Base-by-base conservation (phyloP, 2,329 filamentous ascomycete species). In the Penicillium sp. region DNA sequence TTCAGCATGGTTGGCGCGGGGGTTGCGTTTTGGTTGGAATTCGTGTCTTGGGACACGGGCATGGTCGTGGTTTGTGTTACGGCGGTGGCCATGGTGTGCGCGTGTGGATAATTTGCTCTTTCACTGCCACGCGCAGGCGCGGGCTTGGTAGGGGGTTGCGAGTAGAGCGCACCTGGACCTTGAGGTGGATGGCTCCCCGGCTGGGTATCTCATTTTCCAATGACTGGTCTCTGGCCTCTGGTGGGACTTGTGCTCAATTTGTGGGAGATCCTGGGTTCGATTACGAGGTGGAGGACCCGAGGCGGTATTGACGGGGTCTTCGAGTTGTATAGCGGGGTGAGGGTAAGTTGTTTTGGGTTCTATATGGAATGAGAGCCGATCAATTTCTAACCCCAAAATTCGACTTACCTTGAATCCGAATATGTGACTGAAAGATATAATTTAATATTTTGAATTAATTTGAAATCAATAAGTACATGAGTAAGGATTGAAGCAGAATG, bases 151-250 rank as follows among this genome's bases (percentile, higher is more conserved):
- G 45, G 52, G 26, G 47, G 54, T 48, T 28, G 37, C 51, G 43
- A 35, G 35, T 49, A 51, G 49, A 56, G 53, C 51, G 56, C 56
- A 57, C 58, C 61, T 59, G 53, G 55, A 56, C 53, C 56, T 62
- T 59, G 57, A 24, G 44, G 34, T 59, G 49, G 53, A 63, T 54
- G 55, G 53, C 53, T 49, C 49, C 52, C 51, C 51, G 33, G 48
- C 47, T 66, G 54, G 53, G 54, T 58, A 51, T 64, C 49, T 61
- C 67, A 69, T 69, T 62, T 62, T 69, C 57, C 58, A 61, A 57
- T 59, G 48, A 49, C 54, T 48, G 52, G 15, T 40, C 17, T 32
- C 34, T 52, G n/a, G 41, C 45, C 39, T 48, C 28, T 41, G 48
- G 38, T 32, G 33, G 32, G 28, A 43, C 46, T 40, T 43, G 19